Evolutionary conservation across 345 rosid species (phyloP).

Genomic region (Ailanthus altissimus): DNA sequence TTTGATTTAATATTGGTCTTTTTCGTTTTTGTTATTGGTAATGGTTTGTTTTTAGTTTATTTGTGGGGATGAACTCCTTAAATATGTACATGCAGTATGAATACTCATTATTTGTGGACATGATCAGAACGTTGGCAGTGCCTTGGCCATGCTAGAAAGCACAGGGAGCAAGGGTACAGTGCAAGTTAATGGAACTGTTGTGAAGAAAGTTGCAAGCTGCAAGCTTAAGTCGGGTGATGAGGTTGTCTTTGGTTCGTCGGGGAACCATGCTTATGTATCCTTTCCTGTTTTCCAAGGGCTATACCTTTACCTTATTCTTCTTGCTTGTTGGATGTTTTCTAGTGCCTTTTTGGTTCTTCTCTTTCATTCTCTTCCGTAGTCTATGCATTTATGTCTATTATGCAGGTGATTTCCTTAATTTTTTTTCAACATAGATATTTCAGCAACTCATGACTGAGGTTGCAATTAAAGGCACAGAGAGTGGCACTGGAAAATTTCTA

Average conservation of each 20-base stretch:
- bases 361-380: background rate
- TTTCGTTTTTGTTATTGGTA: slow-evolving; percentile 19
- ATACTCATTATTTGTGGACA: slow-evolving; percentile 74
- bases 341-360: slow-evolving; percentile 19
- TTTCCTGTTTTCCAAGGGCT: slow-evolving; percentile 25
- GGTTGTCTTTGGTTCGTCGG: slow-evolving; percentile 56
- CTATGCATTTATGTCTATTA: slow-evolving; percentile 10
- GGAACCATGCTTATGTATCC: slow-evolving; percentile 90
- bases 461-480: slow-evolving; percentile 56
- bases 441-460: slow-evolving; percentile 59
- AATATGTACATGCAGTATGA: slow-evolving; percentile 59
- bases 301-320: background rate
- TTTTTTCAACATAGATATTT: slow-evolving; percentile 56
- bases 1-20: slow-evolving; percentile 3
- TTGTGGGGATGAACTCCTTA: slow-evolving; percentile 58
- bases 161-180: slow-evolving; percentile 69
- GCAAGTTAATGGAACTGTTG: slow-evolving; percentile 58
- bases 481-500: slow-evolving; percentile 47
- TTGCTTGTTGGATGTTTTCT: slow-evolving; percentile 4
- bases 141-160: slow-evolving; percentile 66
- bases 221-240: slow-evolving; percentile 79
- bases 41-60: slow-evolving; percentile 25
- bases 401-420: slow-evolving; percentile 45
- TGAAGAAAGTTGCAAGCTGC: slow-evolving; percentile 46
- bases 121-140: slow-evolving; percentile 73